Evolutionary conservation across 2,329 filamentous ascomycete genomes (phyloP), one percentile per base, ranked within the genome.

Genomic region (Pleoardoris graminearum): DNA sequence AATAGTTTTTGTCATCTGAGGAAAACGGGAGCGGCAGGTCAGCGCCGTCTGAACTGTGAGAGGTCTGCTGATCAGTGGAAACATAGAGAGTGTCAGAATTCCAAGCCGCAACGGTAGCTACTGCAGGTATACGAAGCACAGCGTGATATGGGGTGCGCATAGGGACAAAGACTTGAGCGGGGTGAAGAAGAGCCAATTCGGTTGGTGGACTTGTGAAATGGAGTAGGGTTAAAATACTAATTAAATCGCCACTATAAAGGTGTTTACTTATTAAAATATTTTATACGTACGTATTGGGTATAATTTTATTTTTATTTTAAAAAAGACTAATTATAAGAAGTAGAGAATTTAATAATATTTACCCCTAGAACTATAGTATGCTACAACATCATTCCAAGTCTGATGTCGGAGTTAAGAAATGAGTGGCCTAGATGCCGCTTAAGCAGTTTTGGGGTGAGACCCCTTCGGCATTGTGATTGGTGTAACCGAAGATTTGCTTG

Each of bases 401-500:
- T 37, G 41, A 49, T 23, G 37, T 25, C 43, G 43, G 43, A 17
- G 14, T 12, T 6, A 8, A 21, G 7, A 35, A 25, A 29, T 30
- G 14, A 35, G 22, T 11, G 25, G 29, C 38, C 21, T 35, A 27
- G 33, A 42, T 49, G 25, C 19, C 52, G 49, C 36, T 21, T 27
- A 46, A 46, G 43, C 43, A 46, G 30, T 45, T 45, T 45, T 35
- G 35, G 37, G 39, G 23, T 47, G 29, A 30, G 45, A 30, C 36
- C n/a, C 35, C 5, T 19, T 51, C 23, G 30, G 17, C 21, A 16
- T 27, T 16, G 42, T 56, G 50, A 61, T 61, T 61, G 59, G 59
- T 27, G 33, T 11, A 29, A 41, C 53, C 43, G 48, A 58, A 62
- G 54, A 60, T 60, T 57, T 54, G 50, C 44, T 50, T 11, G 33